Evolutionary conservation across 2,329 filamentous ascomycete species (phyloP).

Genomic region (Cercospora beticola): DNA sequence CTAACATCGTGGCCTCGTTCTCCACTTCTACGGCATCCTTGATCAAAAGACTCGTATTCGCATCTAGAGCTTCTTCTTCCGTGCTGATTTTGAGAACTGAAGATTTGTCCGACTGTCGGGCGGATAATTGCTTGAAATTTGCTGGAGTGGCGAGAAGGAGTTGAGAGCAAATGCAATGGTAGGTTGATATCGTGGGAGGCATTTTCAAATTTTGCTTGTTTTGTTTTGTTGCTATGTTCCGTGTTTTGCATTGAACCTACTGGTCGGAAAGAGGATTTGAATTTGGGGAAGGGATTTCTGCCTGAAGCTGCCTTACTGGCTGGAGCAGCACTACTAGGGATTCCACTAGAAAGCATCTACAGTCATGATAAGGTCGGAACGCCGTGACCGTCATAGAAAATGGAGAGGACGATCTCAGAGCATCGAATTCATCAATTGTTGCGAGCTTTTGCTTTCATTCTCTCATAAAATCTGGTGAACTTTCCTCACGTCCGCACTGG

Average conservation of each 20-base stretch:
- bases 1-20: conserved; percentile 26
- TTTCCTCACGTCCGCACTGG: not conserved
- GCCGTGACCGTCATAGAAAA: not conserved
- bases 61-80: conserved; percentile 20
- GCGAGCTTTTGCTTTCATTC: not conserved
- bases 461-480: not conserved
- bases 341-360: not conserved
- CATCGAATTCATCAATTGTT: not conserved
- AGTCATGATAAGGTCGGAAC: not conserved
- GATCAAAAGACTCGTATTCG: conserved; percentile 26
- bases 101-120: conserved; percentile 54
- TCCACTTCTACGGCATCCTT: conserved; percentile 15
- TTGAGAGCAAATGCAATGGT: conserved; percentile 66
- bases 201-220: not conserved
- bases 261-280: not conserved
- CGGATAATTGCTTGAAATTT: conserved; percentile 54
- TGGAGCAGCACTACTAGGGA: not conserved
- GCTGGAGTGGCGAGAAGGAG: conserved; percentile 61
- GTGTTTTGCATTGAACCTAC: not conserved
- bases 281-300: not conserved
- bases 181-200: conserved; percentile 40
- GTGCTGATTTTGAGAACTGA: conserved; percentile 56
- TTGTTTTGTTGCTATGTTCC: not conserved
- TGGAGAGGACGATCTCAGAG: not conserved
- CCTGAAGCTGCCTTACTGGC: not conserved